phyloP scores from a whole-genome alignment of 2,329 filamentous ascomycete species.

The Thermoascus crustaceus region DNA sequence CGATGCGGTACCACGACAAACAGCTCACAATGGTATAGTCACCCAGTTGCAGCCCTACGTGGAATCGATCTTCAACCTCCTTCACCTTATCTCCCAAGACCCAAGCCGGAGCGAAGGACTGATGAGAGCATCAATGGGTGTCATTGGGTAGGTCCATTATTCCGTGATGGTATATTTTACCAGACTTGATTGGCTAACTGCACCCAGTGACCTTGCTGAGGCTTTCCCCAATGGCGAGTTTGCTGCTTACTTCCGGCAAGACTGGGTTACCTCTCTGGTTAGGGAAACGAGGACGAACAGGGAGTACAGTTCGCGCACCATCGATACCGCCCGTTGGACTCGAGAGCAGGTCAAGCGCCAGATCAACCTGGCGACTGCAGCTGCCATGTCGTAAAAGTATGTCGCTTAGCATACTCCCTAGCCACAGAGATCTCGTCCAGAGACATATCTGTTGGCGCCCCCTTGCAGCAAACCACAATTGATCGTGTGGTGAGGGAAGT shows the following conservation, averaged over 20 bases:
- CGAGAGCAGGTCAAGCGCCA: conserved; percentile 97
- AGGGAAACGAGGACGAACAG: conserved; percentile 86
- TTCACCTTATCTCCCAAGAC: conserved; percentile 72
- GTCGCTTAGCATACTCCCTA: conserved; percentile 7
- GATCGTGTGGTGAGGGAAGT: conserved; percentile 12
- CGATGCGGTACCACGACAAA: not conserved
- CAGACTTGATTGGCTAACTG: conserved; percentile 27
- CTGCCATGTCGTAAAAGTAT: conserved; percentile 30
- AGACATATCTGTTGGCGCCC: conserved; percentile 7
- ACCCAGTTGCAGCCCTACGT: conserved; percentile 68
- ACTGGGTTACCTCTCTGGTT: conserved; percentile 84
- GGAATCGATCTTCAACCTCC: conserved; percentile 75
- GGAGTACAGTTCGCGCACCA: conserved; percentile 75
- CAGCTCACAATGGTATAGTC: conserved; percentile 41
- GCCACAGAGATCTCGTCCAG: conserved; percentile 8
- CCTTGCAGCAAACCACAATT: conserved; percentile 9
- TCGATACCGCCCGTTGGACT: conserved; percentile 94
- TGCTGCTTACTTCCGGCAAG: conserved; percentile 72
- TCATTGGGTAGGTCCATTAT: conserved; percentile 67
- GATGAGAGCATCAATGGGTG: conserved; percentile 91
- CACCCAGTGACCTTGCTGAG: conserved; percentile 75
- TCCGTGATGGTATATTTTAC: too few species aligned
- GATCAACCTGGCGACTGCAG: conserved; percentile 29
- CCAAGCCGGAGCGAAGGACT: conserved; percentile 83
- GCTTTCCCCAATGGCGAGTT: conserved; percentile 88